Evolutionary conservation across 1,284 basidiomycete genomes (phyloP).

Genomic region (Tetrapyrgos nigripes): DNA sequence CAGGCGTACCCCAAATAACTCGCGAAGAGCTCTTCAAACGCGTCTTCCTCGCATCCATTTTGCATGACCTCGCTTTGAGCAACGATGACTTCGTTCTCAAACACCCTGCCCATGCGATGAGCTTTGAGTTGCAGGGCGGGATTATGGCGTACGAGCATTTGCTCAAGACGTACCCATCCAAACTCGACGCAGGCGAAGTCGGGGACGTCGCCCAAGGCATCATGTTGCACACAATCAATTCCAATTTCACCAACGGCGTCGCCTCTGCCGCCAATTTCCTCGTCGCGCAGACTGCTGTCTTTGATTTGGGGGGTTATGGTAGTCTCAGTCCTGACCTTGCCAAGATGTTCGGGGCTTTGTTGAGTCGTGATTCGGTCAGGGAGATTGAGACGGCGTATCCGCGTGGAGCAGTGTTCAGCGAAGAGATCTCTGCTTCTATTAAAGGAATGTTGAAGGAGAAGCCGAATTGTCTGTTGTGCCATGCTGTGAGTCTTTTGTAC

Average conservation of each 20-base stretch:
- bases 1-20: constrained; percentile 20
- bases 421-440: no score
- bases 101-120: constrained; percentile 25
- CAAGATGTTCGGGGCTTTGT: no score
- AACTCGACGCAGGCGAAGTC: constrained; percentile 16
- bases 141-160: constrained; percentile 27
- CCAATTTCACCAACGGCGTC: background rate
- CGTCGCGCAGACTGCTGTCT: background rate
- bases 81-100: constrained; percentile 5
- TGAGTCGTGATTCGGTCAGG: no score
- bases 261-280: constrained; percentile 5
- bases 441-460: no score
- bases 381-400: no score
- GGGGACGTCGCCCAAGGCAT: constrained; percentile 9
- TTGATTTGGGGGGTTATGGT: constrained; percentile 7
- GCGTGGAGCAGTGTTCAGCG: no score
- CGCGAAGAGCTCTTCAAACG: constrained; percentile 18
- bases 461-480: no score
- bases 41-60: constrained; percentile 21
- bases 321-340: no score
- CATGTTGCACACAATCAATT: constrained; percentile 8
- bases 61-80: constrained; percentile 24
- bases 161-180: constrained; percentile 9
- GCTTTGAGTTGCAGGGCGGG: constrained; percentile 23
- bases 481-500: no score